Base-by-base conservation (phyloP, 1,139 yeast species). In the Suhomyces bolitotheri region DNA sequence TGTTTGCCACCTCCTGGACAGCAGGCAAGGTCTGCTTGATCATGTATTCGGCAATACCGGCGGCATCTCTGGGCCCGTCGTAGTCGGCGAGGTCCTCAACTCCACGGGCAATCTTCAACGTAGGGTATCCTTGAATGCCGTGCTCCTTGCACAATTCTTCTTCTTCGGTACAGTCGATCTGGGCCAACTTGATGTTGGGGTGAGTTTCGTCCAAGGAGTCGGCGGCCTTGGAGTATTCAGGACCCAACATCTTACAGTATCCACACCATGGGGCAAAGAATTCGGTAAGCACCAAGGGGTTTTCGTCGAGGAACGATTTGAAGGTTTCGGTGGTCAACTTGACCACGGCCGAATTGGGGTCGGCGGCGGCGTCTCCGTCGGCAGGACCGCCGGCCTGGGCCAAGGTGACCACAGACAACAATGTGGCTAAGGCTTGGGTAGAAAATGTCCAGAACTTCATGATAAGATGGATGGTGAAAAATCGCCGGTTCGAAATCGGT, bases 211-310 rank as follows among this genome's bases (percentile, higher is more conserved):
- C 76, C 57, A 92, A 73, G 16, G 60, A 51, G 46, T 86, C 83
- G 36, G 98, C 97, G 35, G 97, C 98, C 53, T 76, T 64, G 49
- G 84, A 77, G 58, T 78, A 90, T 64, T 92, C 92, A 34, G 98
- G 98, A 15, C 92, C 97, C 49, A 92, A 74, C 42, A 79, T 79
- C 74, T 92, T 89, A 75, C 98, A 92, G 70, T 92, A 96, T 15
- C 98, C 98, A 74, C 98, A 92, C 98, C 98, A 92, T 58, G 98
- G 97, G 20, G 98, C 98, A 62, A 81, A 92, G 71, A 92, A 92
- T 71, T 92, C 97, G 25, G 96, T 92, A 50, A 92, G 73, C 16
- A 89, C 95, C 51, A 90, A 72, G 21, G 90, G 84, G 64, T 89
- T 83, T 38, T 75, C 78, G 30, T 67, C 66, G 44, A 92, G 64